Evolutionary conservation across 345 rosid species (phyloP), one percentile per base, ranked within the genome.

Genomic region (Citrus glauca): DNA sequence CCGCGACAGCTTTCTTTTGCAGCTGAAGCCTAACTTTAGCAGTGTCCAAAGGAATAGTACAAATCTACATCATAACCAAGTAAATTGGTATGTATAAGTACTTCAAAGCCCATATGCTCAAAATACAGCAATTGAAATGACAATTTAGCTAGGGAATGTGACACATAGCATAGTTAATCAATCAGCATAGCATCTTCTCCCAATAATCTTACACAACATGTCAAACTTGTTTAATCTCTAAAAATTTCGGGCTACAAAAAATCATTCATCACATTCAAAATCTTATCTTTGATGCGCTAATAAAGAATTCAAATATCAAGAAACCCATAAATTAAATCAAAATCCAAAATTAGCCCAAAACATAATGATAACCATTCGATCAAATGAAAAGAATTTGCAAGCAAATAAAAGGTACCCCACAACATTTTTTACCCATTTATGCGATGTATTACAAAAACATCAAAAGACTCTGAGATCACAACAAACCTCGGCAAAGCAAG

Each of bases 11-110:
- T 78, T 86, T 89, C 84, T 92, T 91, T 76, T 97, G 99, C 66
- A 97, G 98, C 90, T 97, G 99, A 76, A 97, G 99, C 88, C 99
- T 91, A 59, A 97, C 99, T 85, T 97, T 94, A 40, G 99, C 99
- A 83, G 97, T 93, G 84, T 94, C 98, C 88, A 97, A 79, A 20
- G 99, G 99, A 86, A 97, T 94, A 7, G 99, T 97, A 73, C 97
- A 94, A 50, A 93, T 84, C 99, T 97, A 85, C 77, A 85, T 65
- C 79, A 67, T 40, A 69, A 71, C 71, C 35, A 22, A 74, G 55
- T 60, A 67, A 22, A 66, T 19, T 32, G 33, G 76, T 50, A 64
- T 63, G 69, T 2, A 25, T 24, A 66, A 55, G n/a, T 37, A 78
- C 57, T 37, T 57, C 77, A 81, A 66, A 45, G 20, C 42, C 38